Evolutionary conservation across 768 basidiomycete genomes (phyloP), one percentile per base, ranked within the genome.

Genomic region (Suillus brevipes): DNA sequence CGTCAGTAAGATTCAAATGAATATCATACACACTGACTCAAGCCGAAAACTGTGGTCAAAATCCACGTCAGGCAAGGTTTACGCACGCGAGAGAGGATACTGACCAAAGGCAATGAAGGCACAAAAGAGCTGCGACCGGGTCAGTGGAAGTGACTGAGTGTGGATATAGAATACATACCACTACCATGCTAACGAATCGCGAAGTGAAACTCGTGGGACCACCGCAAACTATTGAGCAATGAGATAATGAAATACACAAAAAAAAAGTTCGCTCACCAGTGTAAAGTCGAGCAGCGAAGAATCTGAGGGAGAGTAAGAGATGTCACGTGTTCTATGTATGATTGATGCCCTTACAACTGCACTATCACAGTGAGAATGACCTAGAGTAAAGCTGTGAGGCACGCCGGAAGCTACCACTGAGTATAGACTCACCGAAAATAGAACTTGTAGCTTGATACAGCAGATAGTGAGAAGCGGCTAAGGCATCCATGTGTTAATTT

Each of bases 341-440:
- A 13, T 6, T 13, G 28, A 13, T 36, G 28, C 25, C 5, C 75
- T 64, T 57, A 76, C 75, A 76, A 47, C 34, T 68, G 73, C n/a
- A 70, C 69, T 36, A 73, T 69, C 60, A 73, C 68, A 6, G 66
- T 69, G 58, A 76, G 62, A 65, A 73, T 7, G 59, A 75, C 61
- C 75, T 76, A 25, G n/a, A 50, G 16, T 43, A 4, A 45, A 16
- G 25, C 13, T 25, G 9, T 64, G 18, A 64, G 12, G 7, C 2
- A 47, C 14, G 18, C 16, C 50, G 38, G 28, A 55, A 16, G 36
- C 14, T 20, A 3, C 6, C 3, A 28, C 34, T 12, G 40, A 60
- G 64, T 71, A 6, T 40, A 14, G 36, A 63, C 63, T 64, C 40
- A 76, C 75, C 23, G 72, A 74, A 13, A 76, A 13, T 50, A 72